Evolutionary conservation across 1,284 basidiomycete genomes (phyloP).

Genomic region (Retiboletus fuscus): DNA sequence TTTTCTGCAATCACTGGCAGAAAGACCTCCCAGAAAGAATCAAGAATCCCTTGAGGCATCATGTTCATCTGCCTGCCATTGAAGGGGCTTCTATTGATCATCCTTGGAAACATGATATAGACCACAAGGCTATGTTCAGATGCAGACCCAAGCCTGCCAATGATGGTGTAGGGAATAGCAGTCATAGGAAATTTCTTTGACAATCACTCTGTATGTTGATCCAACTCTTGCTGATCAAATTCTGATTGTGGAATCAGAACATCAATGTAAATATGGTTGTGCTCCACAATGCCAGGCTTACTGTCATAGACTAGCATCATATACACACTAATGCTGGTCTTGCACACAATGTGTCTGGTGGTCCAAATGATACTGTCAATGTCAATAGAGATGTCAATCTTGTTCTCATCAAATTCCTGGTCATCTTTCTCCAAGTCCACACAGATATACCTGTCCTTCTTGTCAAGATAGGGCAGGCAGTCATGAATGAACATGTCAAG

Average conservation of each 20-base stretch:
- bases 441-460: constrained; percentile 9
- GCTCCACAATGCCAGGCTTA: constrained; percentile 14
- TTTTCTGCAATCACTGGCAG: no score
- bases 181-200: constrained; percentile 10
- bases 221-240: neutral
- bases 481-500: constrained; percentile 23
- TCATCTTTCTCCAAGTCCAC: constrained; percentile 27
- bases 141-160: constrained; percentile 7
- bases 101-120: no score
- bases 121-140: no score
- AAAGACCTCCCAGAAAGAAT: no score
- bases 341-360: constrained; percentile 12
- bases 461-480: neutral
- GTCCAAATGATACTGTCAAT: constrained; percentile 39
- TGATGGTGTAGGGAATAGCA: constrained; percentile 20
- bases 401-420: no score
- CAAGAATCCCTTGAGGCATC: no score
- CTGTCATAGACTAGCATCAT: constrained; percentile 15
- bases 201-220: constrained; percentile 22
- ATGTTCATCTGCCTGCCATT: no score
- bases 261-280: constrained; percentile 31
- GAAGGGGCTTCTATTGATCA: no score
- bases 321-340: constrained; percentile 14
- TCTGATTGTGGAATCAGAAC: constrained; percentile 30
- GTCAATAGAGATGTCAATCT: constrained; percentile 12